Percentiles rank a stretch among this genome's conserved stretches.
phyloP scores from a whole-genome alignment of 2,329 filamentous ascomycete genomes.

The Metarhizium guizhouense region DNA sequence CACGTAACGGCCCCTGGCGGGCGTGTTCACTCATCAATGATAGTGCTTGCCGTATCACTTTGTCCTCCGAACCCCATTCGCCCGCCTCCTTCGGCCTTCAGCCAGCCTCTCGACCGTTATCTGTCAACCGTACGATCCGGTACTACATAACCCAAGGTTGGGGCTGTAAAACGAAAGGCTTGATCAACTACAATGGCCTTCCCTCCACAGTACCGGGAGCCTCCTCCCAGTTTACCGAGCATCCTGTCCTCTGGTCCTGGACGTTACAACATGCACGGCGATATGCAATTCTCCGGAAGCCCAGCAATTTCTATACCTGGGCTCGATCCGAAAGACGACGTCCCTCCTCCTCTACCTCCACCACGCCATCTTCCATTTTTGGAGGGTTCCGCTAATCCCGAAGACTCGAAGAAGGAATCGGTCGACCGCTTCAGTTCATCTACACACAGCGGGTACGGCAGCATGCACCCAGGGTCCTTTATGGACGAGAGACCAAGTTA shows the following conservation, averaged over 20 bases:
- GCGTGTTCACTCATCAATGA: conserved; percentile 1
- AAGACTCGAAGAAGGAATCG: conserved; percentile 20
- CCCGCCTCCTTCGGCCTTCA: not conserved
- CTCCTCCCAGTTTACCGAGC: conserved; percentile 25
- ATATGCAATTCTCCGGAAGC: conserved; percentile 23
- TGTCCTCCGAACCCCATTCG: conserved; percentile 2
- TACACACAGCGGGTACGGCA: conserved; percentile 31
- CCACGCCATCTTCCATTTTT: conserved; percentile 28
- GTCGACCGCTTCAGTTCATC: conserved; percentile 20
- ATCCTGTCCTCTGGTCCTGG: conserved; percentile 24
- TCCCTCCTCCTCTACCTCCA: conserved; percentile 38
- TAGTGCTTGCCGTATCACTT: not conserved
- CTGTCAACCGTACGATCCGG: not conserved
- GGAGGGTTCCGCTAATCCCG: conserved; percentile 20
- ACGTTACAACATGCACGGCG: conserved; percentile 21
- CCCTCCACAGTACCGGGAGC: conserved; percentile 27
- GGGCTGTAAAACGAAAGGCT: not conserved
- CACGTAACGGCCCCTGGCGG: not conserved
- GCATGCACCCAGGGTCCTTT: conserved; percentile 24
- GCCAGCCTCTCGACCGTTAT: conserved; percentile 3
- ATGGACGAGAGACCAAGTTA: conserved; percentile 25
- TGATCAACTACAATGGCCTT: conserved; percentile 22
- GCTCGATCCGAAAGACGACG: conserved; percentile 20
- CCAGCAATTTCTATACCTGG: conserved; percentile 35
- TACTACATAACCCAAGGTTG: not conserved